A percentile compares a stretch with the other conserved stretches of the same genome.
phyloP scores from a whole-genome alignment of 2,329 filamentous ascomycete genomes.

The Orbilia oligospora region DNA sequence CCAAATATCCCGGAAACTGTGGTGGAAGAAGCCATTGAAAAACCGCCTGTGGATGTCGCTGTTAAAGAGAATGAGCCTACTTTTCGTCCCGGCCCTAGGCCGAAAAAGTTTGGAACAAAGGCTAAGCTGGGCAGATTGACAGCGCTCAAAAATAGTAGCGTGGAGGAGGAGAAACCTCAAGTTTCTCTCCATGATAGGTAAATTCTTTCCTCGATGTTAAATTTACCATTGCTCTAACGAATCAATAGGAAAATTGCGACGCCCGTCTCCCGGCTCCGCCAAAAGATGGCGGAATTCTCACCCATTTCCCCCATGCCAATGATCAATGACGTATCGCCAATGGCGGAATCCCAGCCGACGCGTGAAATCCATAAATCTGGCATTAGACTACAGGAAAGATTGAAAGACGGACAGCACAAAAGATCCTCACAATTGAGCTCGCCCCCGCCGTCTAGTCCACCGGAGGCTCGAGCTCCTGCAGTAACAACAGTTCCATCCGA shows the following conservation, averaged over 20 bases:
- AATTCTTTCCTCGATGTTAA: neutral
- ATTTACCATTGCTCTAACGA: neutral
- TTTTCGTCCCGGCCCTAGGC: conserved; percentile 44
- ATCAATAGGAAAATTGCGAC: conserved; percentile 47
- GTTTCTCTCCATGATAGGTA: conserved; percentile 33
- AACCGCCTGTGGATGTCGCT: conserved; percentile 17
- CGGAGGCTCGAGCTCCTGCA: conserved; percentile 2
- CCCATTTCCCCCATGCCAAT: conserved; percentile 48
- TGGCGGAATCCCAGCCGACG: conserved; percentile 39
- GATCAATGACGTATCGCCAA: conserved; percentile 32
- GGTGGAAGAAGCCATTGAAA: conserved; percentile 34
- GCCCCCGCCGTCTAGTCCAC: conserved; percentile 53
- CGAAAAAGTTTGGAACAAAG: conserved; percentile 42
- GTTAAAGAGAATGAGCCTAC: conserved; percentile 47
- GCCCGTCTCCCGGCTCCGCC: conserved; percentile 43
- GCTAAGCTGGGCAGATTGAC: neutral
- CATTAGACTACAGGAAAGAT: conserved; percentile 39
- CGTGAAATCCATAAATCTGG: conserved; percentile 31
- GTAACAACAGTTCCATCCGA: neutral
- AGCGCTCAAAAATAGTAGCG: conserved; percentile 32
- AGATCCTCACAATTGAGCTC: conserved; percentile 54
- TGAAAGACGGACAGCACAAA: conserved; percentile 50
- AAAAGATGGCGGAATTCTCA: conserved; percentile 55
- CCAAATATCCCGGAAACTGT: conserved; percentile 57
- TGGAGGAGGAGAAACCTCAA: conserved; percentile 35